phyloP scores from a whole-genome alignment of 306 rosid genomes.

The Hippophae rhamnoides region DNA sequence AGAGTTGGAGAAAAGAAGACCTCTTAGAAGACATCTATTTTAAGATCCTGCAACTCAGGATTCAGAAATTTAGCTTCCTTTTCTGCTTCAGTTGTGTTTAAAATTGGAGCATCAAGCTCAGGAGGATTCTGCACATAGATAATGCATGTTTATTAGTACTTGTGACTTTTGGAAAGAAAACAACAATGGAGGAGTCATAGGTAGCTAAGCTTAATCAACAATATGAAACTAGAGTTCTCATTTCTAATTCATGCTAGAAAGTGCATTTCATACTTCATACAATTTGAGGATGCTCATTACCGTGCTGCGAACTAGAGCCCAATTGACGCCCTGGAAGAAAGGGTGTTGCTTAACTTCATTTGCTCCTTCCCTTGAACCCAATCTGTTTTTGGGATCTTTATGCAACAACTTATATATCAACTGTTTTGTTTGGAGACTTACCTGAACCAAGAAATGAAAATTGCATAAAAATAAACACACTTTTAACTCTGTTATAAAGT shows the following conservation, averaged over 20 bases:
- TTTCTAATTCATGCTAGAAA: neutral
- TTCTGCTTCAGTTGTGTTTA: slow-evolving; percentile 36
- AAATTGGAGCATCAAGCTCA: slow-evolving; percentile 58
- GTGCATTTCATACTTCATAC: neutral
- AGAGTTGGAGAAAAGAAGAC: slow-evolving; percentile 11
- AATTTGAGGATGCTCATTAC: slow-evolving; percentile 29
- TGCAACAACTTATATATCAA: slow-evolving; percentile 67
- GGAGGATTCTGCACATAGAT: slow-evolving; percentile 61
- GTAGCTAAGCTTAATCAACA: neutral
- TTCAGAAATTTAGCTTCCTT: slow-evolving; percentile 35
- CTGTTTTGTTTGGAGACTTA: slow-evolving; percentile 63
- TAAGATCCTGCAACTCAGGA: slow-evolving; percentile 49
- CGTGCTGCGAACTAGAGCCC: slow-evolving; percentile 90
- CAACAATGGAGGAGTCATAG: neutral
- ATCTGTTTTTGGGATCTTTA: slow-evolving; percentile 71
- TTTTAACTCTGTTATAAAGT: neutral
- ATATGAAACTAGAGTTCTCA: neutral
- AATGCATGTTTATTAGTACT: neutral
- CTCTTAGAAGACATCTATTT: slow-evolving; percentile 50
- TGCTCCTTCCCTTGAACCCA: slow-evolving; percentile 83
- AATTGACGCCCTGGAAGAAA: slow-evolving; percentile 68
- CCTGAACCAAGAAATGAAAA: slow-evolving; percentile 35
- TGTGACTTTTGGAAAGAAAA: neutral
- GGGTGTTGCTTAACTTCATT: slow-evolving; percentile 73
- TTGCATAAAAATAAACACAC: neutral